A percentile compares a stretch with the other conserved stretches of the same genome.
phyloP scores from a whole-genome alignment of 1,139 yeast species.

The Zygoascus hellenicus region DNA sequence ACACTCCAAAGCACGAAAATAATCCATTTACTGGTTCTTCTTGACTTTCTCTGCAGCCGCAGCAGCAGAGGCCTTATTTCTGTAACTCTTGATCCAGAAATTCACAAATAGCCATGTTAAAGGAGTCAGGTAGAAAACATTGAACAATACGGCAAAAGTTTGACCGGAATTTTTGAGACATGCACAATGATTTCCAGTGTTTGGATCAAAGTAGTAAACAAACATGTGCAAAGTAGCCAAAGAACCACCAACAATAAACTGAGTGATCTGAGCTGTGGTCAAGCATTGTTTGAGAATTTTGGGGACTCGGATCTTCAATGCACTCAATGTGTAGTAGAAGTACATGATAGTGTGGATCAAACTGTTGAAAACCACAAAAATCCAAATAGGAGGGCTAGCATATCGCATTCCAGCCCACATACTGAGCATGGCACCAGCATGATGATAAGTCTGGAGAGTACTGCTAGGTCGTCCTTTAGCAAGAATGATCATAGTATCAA shows the following conservation, averaged over 20 bases:
- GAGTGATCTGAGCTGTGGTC: slow-evolving; percentile 66
- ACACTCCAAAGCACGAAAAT: too few species aligned
- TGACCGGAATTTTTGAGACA: slow-evolving; percentile 60
- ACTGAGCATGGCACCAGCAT: slow-evolving; percentile 77
- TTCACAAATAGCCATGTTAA: slow-evolving; percentile 65
- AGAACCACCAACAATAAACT: slow-evolving; percentile 66
- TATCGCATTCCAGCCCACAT: slow-evolving; percentile 78
- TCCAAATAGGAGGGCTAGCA: slow-evolving; percentile 75
- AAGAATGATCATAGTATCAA: slow-evolving; percentile 63
- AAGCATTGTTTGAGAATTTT: slow-evolving; percentile 51
- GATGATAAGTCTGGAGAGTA: slow-evolving; percentile 68
- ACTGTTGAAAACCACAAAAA: slow-evolving; percentile 73
- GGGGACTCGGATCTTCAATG: slow-evolving; percentile 59
- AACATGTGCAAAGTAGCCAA: slow-evolving; percentile 60
- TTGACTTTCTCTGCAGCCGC: slow-evolving; percentile 1
- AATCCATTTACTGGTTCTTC: background rate
- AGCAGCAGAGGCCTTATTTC: slow-evolving; percentile 12
- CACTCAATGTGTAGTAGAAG: slow-evolving; percentile 60
- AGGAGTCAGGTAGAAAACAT: slow-evolving; percentile 63
- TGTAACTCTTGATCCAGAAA: slow-evolving; percentile 63
- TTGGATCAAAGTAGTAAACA: slow-evolving; percentile 51
- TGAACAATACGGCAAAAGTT: slow-evolving; percentile 57
- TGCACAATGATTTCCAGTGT: slow-evolving; percentile 41
- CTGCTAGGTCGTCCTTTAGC: slow-evolving; percentile 67
- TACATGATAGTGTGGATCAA: slow-evolving; percentile 75